Conservation (phyloP, 345 rosid species). For the Rhodomyrtus tomentosa region DNA sequence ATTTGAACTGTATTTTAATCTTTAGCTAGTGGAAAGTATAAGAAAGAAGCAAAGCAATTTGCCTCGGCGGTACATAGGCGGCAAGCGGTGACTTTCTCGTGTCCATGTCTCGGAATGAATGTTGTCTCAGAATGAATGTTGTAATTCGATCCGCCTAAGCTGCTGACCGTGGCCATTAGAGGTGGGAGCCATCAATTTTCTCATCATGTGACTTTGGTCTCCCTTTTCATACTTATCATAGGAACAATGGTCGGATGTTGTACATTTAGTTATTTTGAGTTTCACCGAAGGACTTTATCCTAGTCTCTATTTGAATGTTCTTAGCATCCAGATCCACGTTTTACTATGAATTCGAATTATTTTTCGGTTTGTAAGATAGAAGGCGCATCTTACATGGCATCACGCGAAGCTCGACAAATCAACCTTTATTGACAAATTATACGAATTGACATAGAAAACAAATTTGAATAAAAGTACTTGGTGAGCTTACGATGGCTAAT, state of each 20-base stretch:
- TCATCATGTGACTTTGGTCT: background rate
- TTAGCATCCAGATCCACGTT: background rate
- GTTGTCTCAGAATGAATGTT: background rate
- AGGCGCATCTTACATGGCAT: background rate
- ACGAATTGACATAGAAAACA: background rate
- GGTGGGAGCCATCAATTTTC: background rate
- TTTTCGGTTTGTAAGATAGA: background rate
- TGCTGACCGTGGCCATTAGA: background rate
- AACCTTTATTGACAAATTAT: background rate
- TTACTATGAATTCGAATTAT: background rate
- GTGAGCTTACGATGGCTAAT: background rate
- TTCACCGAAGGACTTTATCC: background rate
- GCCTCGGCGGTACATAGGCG: background rate
- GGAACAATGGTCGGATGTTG: background rate
- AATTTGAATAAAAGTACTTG: background rate
- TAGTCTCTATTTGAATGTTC: background rate
- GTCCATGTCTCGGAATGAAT: background rate
- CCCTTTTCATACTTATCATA: background rate
- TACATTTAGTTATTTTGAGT: background rate
- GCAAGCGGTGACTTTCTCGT: background rate
- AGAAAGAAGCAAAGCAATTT: background rate
- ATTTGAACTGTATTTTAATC: background rate
- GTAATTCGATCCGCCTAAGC: background rate
- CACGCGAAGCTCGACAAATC: background rate
- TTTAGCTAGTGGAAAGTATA: background rate